A percentile compares a stretch with the other conserved stretches of the same genome.
Conservation (phyloP, 2,329 filamentous ascomycete genomes). For the Verticillium nonalfalfae region DNA sequence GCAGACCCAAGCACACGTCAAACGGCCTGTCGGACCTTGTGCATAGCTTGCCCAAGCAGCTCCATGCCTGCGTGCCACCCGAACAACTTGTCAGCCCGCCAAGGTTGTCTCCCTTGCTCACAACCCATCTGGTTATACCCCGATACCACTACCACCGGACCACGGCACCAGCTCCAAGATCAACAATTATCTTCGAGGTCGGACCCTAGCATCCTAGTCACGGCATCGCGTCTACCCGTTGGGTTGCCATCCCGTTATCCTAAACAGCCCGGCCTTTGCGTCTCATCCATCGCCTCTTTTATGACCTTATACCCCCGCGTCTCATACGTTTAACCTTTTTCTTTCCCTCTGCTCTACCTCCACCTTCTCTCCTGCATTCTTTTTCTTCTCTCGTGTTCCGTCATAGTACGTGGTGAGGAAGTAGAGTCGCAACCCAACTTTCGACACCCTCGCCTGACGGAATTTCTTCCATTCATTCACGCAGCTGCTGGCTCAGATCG, state of each 20-base stretch:
- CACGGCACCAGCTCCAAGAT: neutral
- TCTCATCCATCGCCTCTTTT: slow-evolving; percentile 18
- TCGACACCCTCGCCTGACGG: slow-evolving; percentile 23
- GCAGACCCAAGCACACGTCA: slow-evolving; percentile 5
- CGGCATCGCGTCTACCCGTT: slow-evolving; percentile 4
- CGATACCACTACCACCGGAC: neutral
- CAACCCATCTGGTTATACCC: neutral
- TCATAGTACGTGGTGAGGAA: slow-evolving; percentile 32
- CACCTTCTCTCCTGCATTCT: slow-evolving; percentile 16
- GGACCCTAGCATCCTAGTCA: slow-evolving; percentile 8
- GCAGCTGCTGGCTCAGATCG: slow-evolving; percentile 55
- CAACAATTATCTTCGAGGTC: neutral
- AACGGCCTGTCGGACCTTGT: slow-evolving; percentile 6
- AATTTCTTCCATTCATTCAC: slow-evolving; percentile 27
- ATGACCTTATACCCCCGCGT: slow-evolving; percentile 26
- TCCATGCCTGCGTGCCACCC: slow-evolving; percentile 33
- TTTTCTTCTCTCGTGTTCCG: slow-evolving; percentile 22
- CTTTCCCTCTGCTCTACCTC: slow-evolving; percentile 11
- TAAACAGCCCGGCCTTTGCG: slow-evolving; percentile 1
- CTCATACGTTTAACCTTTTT: slow-evolving; percentile 12
- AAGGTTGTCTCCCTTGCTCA: neutral
- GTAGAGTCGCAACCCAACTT: slow-evolving; percentile 31
- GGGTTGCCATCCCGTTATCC: slow-evolving; percentile 5
- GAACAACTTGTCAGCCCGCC: slow-evolving; percentile 11
- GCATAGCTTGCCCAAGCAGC: slow-evolving; percentile 21